Evolutionary conservation across 1,284 basidiomycete genomes (phyloP), one percentile per base, ranked within the genome.

Genomic region (Trichosporon coremiiforme): DNA sequence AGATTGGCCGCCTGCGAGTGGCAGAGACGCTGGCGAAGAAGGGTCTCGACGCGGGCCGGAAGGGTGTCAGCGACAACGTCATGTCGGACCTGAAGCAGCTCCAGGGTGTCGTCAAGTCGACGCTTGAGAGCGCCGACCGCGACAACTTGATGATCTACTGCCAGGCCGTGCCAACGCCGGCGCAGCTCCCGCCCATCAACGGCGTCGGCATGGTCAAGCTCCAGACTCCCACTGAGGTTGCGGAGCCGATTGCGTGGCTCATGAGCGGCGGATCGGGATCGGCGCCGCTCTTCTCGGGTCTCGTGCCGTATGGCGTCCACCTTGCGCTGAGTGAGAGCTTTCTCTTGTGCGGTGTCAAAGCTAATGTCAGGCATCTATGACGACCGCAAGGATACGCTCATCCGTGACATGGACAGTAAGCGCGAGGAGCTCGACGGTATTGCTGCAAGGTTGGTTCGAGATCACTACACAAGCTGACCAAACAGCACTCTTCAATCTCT

Each of bases 81-180:
- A 72, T 90, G 12, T 86, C 90, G 50, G 95, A 97, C 75, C 86
- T 91, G 68, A 91, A 92, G 85, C 89, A 86, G 22, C 85, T 97
- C 20, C 88, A 91, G 76, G 90, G 87, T 62, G 89, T 89, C 45
- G 81, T 94, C 38, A 77, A 81, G 29, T 75, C 83, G 2, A 83
- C 85, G 25, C 77, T 86, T 22, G 83, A 86, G 2, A 87, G 93
- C 15, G 93, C 95, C 0, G 89, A 91, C 71, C 88, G 93, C 33
- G 97, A 99, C 82, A 99, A 99, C 78, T 93, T 98, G 80, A 85
- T 98, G 5, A 97, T 99, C 66, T 99, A 99, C 83, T 92, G 98
- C 75, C 88, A 94, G 69, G 90, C 93, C 62, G 87, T 97, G 0
- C 95, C 94, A 0, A 85, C 93, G 0, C 78, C 88, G 1, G 88